A percentile compares a stretch with the other conserved stretches of the same genome.
phyloP scores from a whole-genome alignment of 176 grass and related monocot species.

The Paspalum vaginatum region DNA sequence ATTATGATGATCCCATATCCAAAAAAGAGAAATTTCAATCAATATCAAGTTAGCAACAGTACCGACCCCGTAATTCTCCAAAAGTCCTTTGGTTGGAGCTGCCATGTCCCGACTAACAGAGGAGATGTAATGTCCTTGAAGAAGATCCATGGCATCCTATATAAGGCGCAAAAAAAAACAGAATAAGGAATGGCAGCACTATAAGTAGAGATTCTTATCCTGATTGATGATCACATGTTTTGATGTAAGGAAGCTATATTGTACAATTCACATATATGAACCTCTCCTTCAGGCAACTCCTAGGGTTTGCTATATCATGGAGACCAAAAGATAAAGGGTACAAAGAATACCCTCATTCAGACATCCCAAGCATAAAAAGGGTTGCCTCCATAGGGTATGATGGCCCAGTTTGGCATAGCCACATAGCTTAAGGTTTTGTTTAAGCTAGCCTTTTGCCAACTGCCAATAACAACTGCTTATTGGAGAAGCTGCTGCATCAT shows the following conservation, averaged over 20 bases:
- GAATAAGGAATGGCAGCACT: background rate
- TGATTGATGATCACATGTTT: background rate
- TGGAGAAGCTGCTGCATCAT: too few relatives aligned
- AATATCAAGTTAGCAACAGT: background rate
- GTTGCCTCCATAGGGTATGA: background rate
- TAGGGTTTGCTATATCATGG: background rate
- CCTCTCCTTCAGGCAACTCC: background rate
- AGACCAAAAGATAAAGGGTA: background rate
- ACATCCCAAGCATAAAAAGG: background rate
- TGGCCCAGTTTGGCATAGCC: too few relatives aligned
- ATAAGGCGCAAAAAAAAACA: conserved; percentile 25
- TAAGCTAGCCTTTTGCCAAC: too few relatives aligned
- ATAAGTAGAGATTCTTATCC: background rate
- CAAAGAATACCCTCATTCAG: background rate
- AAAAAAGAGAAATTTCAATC: background rate
- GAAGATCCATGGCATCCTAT: conserved; percentile 96
- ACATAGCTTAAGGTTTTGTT: too few relatives aligned
- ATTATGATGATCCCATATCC: background rate
- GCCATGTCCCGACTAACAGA: conserved; percentile 61
- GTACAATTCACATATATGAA: background rate
- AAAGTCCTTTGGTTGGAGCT: conserved; percentile 57
- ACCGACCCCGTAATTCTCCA: conserved; percentile 63
- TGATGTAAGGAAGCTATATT: background rate
- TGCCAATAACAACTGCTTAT: too few relatives aligned
- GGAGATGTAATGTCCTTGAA: conserved; percentile 83